These are phyloP conservation scores for Triangularia setosa DNA, from an alignment of 2,329 filamentous ascomycete species.

Conservation along the genomic window DNA sequence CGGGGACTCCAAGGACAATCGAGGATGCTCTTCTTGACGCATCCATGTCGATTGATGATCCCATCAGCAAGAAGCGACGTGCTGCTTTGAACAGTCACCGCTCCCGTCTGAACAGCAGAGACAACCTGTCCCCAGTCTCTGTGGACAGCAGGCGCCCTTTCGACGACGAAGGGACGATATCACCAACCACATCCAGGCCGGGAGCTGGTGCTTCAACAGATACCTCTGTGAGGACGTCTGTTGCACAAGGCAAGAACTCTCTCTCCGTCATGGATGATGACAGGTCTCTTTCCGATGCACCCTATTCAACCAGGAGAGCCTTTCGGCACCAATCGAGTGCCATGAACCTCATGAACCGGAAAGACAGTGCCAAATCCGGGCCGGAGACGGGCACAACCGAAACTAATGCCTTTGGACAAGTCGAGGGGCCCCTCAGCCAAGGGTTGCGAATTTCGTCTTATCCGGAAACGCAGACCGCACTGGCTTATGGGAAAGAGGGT, in stretches of 20 bases:
- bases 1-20: conserved; percentile 66
- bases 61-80: conserved; percentile 50
- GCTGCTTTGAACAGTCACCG: conserved; percentile 50
- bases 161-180: conserved; percentile 28
- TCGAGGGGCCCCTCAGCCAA: conserved; percentile 53
- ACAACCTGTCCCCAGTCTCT: conserved; percentile 38
- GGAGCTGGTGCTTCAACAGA: conserved; percentile 35
- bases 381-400: conserved; percentile 58
- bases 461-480: conserved; percentile 30
- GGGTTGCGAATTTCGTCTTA: conserved; percentile 32
- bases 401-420: conserved; percentile 56
- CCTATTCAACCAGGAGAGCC: conserved; percentile 41
- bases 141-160: conserved; percentile 32
- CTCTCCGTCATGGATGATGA: conserved; percentile 17
- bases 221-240: conserved; percentile 36
- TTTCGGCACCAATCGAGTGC: conserved; percentile 59
- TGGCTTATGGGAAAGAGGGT: conserved; percentile 37
- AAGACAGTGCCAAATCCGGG: conserved; percentile 54
- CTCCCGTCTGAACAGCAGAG: conserved; percentile 39
- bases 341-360: conserved; percentile 55
- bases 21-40: conserved; percentile 88
- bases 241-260: conserved; percentile 24
- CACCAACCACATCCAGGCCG: conserved; percentile 26
- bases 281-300: conserved; percentile 38
- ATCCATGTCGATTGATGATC: conserved; percentile 78